These are phyloP conservation scores for Leptographium procerum DNA, from an alignment of 2,329 filamentous ascomycete genomes.

Conservation along the genomic window DNA sequence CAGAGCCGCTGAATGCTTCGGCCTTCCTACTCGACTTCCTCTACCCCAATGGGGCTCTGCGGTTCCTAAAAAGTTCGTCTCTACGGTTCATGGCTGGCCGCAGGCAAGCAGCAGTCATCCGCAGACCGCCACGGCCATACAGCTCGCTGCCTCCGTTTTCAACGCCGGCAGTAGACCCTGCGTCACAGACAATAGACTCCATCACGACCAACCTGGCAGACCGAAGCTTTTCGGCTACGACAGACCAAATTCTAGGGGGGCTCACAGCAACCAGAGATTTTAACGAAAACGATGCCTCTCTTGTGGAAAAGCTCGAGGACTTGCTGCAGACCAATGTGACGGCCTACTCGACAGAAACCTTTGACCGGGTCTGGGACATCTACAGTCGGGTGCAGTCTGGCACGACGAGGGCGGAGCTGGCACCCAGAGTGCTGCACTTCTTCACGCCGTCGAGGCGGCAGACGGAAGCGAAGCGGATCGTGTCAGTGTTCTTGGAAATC, in stretches of 20 bases:
- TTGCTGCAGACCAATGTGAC: background rate
- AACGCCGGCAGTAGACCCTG: background rate
- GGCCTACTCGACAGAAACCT: slow-evolving; percentile 11
- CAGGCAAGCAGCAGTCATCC: background rate
- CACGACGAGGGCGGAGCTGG: slow-evolving; percentile 17
- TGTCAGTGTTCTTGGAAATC: slow-evolving; percentile 30
- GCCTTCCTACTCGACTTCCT: slow-evolving; percentile 44
- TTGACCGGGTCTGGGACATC: slow-evolving; percentile 31
- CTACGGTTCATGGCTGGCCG: background rate
- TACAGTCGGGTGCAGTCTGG: slow-evolving; percentile 26
- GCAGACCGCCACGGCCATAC: slow-evolving; percentile 5
- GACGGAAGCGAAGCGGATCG: slow-evolving; percentile 33
- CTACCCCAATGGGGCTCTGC: slow-evolving; percentile 35
- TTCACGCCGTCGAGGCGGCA: slow-evolving; percentile 31
- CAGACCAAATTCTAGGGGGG: background rate
- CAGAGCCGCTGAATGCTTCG: slow-evolving; percentile 29
- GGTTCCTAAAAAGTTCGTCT: slow-evolving; percentile 27
- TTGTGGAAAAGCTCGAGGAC: slow-evolving; percentile 6
- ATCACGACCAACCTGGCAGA: background rate
- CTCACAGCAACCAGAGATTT: background rate
- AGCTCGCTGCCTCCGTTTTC: background rate
- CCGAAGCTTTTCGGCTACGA: background rate
- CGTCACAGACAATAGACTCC: background rate
- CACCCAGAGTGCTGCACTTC: slow-evolving; percentile 25
- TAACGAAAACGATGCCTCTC: background rate